A percentile compares a stretch with the other conserved stretches of the same genome.
Conservation (phyloP, 805 yeast species). For the Babjeviella inositovora region DNA sequence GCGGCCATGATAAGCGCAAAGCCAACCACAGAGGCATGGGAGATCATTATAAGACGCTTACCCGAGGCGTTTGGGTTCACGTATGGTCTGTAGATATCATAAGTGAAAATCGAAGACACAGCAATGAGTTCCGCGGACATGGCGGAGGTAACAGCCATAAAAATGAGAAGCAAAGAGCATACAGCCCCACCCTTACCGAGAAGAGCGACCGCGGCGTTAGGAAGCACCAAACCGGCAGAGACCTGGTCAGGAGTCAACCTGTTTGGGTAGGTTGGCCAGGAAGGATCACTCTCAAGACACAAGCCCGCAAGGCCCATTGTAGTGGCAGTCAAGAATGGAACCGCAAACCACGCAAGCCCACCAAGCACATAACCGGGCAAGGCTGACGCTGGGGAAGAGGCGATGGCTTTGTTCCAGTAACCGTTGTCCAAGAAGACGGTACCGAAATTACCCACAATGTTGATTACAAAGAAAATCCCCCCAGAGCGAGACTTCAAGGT, state of each 20-base stretch:
- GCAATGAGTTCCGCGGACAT: slow-evolving; percentile 85
- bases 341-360: slow-evolving; percentile 84
- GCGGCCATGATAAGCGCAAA: slow-evolving; percentile 59
- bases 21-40: slow-evolving; percentile 49
- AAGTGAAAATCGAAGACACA: slow-evolving; percentile 72
- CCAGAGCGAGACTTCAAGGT: slow-evolving; percentile 80
- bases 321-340: slow-evolving; percentile 71
- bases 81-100: slow-evolving; percentile 73
- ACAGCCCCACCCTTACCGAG: slow-evolving; percentile 85
- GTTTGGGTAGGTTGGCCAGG: slow-evolving; percentile 71
- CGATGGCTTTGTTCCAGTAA: slow-evolving; percentile 81
- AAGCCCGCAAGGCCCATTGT: slow-evolving; percentile 80
- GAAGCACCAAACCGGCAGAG: slow-evolving; percentile 66
- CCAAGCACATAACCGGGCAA: slow-evolving; percentile 81
- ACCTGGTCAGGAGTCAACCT: slow-evolving; percentile 53
- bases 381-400: slow-evolving; percentile 71
- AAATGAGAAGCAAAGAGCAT: slow-evolving; percentile 61
- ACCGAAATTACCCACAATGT: slow-evolving; percentile 80
- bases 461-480: slow-evolving; percentile 81
- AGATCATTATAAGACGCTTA: slow-evolving; percentile 47
- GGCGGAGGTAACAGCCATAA: slow-evolving; percentile 90
- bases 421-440: slow-evolving; percentile 80
- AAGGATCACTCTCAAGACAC: slow-evolving; percentile 50
- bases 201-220: slow-evolving; percentile 68
- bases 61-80: slow-evolving; percentile 69